A percentile compares a stretch with the other conserved stretches of the same genome.
Evolutionary conservation across 1,139 yeast genomes (phyloP).

Genomic region (Spathaspora sp.): DNA sequence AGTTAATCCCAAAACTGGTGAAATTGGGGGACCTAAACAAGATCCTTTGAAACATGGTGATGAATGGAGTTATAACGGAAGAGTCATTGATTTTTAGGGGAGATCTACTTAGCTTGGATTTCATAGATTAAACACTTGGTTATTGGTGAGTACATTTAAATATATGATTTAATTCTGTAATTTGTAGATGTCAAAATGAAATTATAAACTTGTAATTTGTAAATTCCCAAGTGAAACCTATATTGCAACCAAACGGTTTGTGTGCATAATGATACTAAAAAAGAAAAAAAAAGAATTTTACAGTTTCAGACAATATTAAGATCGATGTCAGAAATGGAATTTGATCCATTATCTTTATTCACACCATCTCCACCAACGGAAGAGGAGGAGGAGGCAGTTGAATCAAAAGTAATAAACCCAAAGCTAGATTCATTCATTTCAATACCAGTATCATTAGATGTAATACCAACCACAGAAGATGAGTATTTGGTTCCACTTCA

Average conservation of each 20-base stretch:
- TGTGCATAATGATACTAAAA: background rate
- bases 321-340: constrained; percentile 22
- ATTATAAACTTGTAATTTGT: background rate
- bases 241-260: background rate
- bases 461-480: constrained; percentile 15
- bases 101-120: background rate
- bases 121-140: too few relatives aligned
- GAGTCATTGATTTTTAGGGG: constrained; percentile 84
- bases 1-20: constrained; percentile 90
- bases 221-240: background rate
- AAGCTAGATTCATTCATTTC: background rate
- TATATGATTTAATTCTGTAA: background rate
- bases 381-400: background rate
- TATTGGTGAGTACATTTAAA: background rate
- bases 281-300: background rate
- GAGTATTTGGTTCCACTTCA: constrained; percentile 44
- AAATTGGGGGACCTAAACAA: constrained; percentile 97
- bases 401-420: background rate
- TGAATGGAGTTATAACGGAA: constrained; percentile 93
- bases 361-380: constrained; percentile 22
- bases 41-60: constrained; percentile 85
- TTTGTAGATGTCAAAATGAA: background rate
- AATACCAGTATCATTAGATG: background rate
- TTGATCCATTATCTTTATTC: constrained; percentile 46
- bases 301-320: background rate